Conservation (phyloP, 2,329 filamentous ascomycete genomes). For the Diaporthe longicolla region DNA sequence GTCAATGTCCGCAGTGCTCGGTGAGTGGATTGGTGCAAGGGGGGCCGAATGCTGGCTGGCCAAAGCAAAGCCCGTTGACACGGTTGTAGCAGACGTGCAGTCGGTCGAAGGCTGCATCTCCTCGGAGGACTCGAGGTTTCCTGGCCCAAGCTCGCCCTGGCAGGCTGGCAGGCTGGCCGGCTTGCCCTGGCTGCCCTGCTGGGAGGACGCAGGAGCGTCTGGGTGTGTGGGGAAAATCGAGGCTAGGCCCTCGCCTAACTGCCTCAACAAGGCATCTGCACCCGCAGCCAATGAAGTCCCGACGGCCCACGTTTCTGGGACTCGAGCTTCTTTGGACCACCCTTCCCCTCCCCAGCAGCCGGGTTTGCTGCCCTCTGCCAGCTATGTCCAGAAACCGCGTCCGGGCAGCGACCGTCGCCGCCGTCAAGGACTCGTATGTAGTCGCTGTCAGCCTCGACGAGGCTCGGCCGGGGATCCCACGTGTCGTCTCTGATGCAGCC, state of each 20-base stretch:
- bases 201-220: not conserved
- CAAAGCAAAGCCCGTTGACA: constrained; percentile 29
- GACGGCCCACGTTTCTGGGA: constrained; percentile 24
- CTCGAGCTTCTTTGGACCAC: constrained; percentile 26
- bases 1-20: constrained; percentile 27
- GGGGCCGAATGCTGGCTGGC: constrained; percentile 16
- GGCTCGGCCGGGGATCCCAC: constrained; percentile 15
- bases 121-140: constrained; percentile 27
- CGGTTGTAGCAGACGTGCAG: constrained; percentile 27
- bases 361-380: not conserved
- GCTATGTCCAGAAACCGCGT: not conserved
- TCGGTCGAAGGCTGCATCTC: constrained; percentile 27
- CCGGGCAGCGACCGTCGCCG: not conserved
- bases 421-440: not conserved
- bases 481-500: constrained; percentile 29
- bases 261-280: constrained; percentile 21
- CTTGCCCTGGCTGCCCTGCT: not conserved
- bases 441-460: not conserved
- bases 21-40: constrained; percentile 25
- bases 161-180: too few relatives aligned
- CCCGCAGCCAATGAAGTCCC: constrained; percentile 27
- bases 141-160: not conserved
- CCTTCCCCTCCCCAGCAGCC: not conserved
- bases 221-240: constrained; percentile 33
- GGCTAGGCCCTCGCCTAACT: constrained; percentile 30